phyloP scores from a whole-genome alignment of 768 basidiomycete species.

The Kwoniella sp. region DNA sequence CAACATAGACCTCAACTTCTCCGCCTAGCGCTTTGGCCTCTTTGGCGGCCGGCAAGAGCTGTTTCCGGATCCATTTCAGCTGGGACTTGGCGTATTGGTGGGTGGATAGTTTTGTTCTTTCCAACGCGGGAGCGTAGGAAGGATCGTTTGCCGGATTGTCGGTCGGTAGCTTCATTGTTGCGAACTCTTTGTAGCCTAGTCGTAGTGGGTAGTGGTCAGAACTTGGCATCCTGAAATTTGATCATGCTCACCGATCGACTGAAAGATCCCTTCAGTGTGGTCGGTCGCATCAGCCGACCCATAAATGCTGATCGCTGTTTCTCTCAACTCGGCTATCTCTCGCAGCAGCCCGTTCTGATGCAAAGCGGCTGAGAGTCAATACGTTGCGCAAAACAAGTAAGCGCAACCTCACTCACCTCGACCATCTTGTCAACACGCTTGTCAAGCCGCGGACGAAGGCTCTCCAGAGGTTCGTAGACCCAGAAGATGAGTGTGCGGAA shows the following conservation, averaged over 20 bases:
- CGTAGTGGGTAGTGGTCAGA: neutral
- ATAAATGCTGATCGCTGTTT: constrained; percentile 34
- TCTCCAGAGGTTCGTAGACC: constrained; percentile 70
- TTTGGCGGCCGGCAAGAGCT: constrained; percentile 69
- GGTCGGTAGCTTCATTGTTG: constrained; percentile 55
- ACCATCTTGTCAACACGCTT: constrained; percentile 84
- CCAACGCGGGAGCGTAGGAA: constrained; percentile 59
- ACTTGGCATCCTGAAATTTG: neutral
- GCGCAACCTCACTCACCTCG: constrained; percentile 57
- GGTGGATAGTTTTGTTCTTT: constrained; percentile 79
- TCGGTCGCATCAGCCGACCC: constrained; percentile 25
- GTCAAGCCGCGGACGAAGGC: constrained; percentile 67
- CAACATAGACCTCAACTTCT: constrained; percentile 38
- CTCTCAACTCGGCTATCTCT: constrained; percentile 64
- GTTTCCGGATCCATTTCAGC: constrained; percentile 85
- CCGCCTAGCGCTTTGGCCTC: constrained; percentile 54
- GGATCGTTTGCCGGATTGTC: constrained; percentile 22
- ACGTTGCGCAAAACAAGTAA: no score
- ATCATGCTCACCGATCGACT: constrained; percentile 69
- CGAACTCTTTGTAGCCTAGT: constrained; percentile 88
- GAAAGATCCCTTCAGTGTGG: constrained; percentile 70
- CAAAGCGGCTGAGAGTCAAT: no score
- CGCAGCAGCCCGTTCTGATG: constrained; percentile 64
- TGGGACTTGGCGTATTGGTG: constrained; percentile 88
- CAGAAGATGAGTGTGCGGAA: constrained; percentile 85